These are phyloP conservation scores for Pleurotus citrinopileatus DNA, from an alignment of 768 basidiomycete species.

Conservation along the genomic window DNA sequence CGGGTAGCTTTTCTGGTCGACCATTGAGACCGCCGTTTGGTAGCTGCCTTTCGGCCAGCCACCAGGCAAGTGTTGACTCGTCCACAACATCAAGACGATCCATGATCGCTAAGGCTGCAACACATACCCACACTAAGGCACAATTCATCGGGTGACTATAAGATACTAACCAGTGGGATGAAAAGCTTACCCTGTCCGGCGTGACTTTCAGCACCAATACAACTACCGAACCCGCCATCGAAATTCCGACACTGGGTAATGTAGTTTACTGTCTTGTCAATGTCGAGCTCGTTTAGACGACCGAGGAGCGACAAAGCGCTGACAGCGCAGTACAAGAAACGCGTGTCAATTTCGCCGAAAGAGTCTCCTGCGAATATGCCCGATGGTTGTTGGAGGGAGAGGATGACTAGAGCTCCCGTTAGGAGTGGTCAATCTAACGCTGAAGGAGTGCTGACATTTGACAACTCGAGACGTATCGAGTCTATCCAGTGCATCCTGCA, in stretches of 20 bases:
- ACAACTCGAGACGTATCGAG: conserved; percentile 70
- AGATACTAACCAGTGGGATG: background rate
- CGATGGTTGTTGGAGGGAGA: conserved; percentile 79
- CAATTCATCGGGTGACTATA: background rate
- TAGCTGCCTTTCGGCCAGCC: conserved; percentile 91
- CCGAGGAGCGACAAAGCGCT: conserved; percentile 81
- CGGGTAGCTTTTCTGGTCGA: conserved; percentile 95
- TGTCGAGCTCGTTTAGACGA: conserved; percentile 64
- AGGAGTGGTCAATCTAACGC: background rate
- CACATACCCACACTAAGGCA: conserved; percentile 82
- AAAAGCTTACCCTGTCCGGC: conserved; percentile 71
- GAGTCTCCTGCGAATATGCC: conserved; percentile 89
- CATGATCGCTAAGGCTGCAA: conserved; percentile 83
- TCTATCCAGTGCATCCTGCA: conserved; percentile 75
- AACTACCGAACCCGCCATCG: conserved; percentile 91
- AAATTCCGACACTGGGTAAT: conserved; percentile 83
- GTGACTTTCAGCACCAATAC: conserved; percentile 89
- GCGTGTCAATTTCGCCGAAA: conserved; percentile 91
- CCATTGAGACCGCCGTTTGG: conserved; percentile 95
- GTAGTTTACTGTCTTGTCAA: conserved; percentile 66
- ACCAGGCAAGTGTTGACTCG: conserved; percentile 69
- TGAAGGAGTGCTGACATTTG: conserved; percentile 51
- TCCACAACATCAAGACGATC: conserved; percentile 82
- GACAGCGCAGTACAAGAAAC: conserved; percentile 89
- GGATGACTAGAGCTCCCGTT: conserved; percentile 54